Conservation (phyloP, 2,329 filamentous ascomycete genomes). For the Annulohypoxylon truncatum region DNA sequence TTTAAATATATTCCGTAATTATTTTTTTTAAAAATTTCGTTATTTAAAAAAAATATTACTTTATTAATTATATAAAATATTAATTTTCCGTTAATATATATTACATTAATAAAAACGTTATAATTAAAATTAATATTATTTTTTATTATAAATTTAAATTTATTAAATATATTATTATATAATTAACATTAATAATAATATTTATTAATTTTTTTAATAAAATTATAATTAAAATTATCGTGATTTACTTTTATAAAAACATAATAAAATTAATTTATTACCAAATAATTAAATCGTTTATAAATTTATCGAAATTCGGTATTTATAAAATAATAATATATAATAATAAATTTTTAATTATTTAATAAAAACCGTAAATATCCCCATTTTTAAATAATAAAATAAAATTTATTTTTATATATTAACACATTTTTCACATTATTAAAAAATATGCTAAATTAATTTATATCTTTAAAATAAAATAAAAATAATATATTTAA, state of each 20-base stretch:
- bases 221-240: not conserved
- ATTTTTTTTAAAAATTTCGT: no score
- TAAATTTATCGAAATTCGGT: not conserved
- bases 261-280: not conserved
- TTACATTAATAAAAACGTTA: not conserved
- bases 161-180: not conserved
- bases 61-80: not conserved
- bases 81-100: not conserved
- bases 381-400: no score
- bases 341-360: not conserved
- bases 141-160: slow-evolving; percentile 9
- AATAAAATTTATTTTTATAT: not conserved
- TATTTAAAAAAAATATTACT: not conserved
- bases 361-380: not conserved
- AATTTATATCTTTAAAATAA: slow-evolving; percentile 1
- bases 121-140: slow-evolving; percentile 4
- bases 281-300: not conserved
- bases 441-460: slow-evolving; percentile 2
- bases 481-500: slow-evolving; percentile 6
- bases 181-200: slow-evolving; percentile 6
- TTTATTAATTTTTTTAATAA: slow-evolving; percentile 3
- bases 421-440: slow-evolving; percentile 1
- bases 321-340: slow-evolving; percentile 9
- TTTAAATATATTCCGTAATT: no score
- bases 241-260: not conserved